These are phyloP conservation scores for Pelargonium myrrhifolium DNA, from an alignment of 441 rosid genomes.

Conservation along the genomic window DNA sequence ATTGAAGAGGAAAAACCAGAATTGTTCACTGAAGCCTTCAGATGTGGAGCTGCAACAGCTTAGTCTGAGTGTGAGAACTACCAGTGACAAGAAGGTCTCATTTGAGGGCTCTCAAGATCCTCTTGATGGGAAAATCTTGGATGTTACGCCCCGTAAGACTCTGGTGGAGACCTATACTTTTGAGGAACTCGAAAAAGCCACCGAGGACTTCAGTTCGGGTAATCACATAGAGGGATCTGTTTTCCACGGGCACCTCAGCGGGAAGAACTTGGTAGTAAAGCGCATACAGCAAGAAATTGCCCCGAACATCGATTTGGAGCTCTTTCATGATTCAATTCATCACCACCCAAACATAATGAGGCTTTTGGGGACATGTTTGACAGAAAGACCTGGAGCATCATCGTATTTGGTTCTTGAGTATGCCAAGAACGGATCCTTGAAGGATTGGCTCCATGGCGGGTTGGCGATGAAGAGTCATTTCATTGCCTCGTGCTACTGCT, in stretches of 20 bases:
- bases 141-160: conserved; percentile 38
- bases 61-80: conserved; percentile 62
- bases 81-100: conserved; percentile 78
- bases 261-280: conserved; percentile 71
- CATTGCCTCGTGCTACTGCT: conserved; percentile 83
- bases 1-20: conserved; percentile 37
- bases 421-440: conserved; percentile 75
- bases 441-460: conserved; percentile 90
- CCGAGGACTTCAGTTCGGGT: conserved; percentile 65
- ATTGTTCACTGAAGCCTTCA: conserved; percentile 23
- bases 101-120: conserved; percentile 66
- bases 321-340: conserved; percentile 47
- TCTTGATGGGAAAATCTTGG: conserved; percentile 35
- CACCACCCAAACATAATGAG: conserved; percentile 66
- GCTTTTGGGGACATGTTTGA: conserved; percentile 58
- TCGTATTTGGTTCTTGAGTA: conserved; percentile 72
- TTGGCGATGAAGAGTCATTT: conserved; percentile 88
- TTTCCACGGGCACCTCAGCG: conserved; percentile 67
- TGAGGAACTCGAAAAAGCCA: conserved; percentile 67
- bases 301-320: conserved; percentile 42
- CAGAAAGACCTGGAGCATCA: conserved; percentile 27
- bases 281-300: conserved; percentile 28
- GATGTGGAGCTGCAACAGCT: conserved; percentile 75
- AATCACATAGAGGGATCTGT: conserved; percentile 72
- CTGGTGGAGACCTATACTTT: conserved; percentile 45